Evolutionary conservation across 164 flowering plant species (phyloP), one percentile per base, ranked within the genome.

Genomic region (Magnolia kwangsiensis): DNA sequence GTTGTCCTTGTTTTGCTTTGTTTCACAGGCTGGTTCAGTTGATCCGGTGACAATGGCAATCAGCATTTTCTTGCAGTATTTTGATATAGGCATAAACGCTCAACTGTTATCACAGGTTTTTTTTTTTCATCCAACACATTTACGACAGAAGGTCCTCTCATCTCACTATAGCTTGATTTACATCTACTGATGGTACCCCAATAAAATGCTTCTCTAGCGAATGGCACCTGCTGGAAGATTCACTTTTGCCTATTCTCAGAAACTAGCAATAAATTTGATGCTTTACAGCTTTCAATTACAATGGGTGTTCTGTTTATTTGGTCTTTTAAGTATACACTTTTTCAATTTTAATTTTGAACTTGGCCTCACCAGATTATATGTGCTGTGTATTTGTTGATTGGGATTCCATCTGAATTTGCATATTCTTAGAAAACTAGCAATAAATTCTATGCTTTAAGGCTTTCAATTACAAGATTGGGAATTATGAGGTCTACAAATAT

Each of bases 31-130:
- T 84, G 98, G 97, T 77, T 89, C 96, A 50, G 91, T 91, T 78
- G 99, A 96, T 85, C 98, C 99, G 29, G 98, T 94, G 77, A 96
- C 99, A 50, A 91, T 45, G 90, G 81, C 90, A 74, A 89, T 96
- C 67, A 90, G 89, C 87, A 92, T 96, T 80, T 89, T 89, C 80
- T 85, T 96, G 80, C 97, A 92, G 83, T 91, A 87, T 77, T 96
- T 96, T 83, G 99, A 96, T 80, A 96, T 96, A 66, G 99, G 99
- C 81, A 91, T 96, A 75, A 81, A 96, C 84, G 97, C 86, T 24
- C 82, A 94, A 71, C 77, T 91, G 50, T 74, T 96, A 63, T 94
- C 99, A 71, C 99, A 96, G 94, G 99, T 92, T 73, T 73, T 61
- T 80, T 29, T 63, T 68, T 50, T 24, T 50, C 18, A 11, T 14